phyloP scores from a whole-genome alignment of 306 rosid species.

The Prunus dulcis region DNA sequence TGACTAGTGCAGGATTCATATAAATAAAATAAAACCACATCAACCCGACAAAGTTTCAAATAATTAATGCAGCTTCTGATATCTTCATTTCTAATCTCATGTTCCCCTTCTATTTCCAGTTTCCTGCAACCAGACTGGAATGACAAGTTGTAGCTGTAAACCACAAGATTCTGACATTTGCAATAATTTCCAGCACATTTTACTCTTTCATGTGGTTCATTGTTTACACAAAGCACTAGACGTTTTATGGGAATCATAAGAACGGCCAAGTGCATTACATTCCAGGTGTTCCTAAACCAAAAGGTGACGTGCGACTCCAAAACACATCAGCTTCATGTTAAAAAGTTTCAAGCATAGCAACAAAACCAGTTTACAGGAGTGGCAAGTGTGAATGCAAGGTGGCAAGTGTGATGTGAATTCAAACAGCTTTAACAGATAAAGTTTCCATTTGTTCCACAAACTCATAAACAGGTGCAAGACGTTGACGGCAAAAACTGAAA shows the following conservation, averaged over 20 bases:
- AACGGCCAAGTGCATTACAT: background rate
- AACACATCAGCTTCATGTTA: background rate
- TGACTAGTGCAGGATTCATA: background rate
- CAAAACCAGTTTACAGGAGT: background rate
- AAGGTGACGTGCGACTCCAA: background rate
- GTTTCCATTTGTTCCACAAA: conserved; percentile 9
- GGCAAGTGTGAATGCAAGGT: background rate
- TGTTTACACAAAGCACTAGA: background rate
- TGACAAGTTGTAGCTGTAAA: background rate
- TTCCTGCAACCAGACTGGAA: background rate
- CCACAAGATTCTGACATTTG: background rate
- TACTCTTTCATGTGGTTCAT: background rate
- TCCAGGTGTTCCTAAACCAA: background rate
- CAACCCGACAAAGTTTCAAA: background rate
- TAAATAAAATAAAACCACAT: background rate
- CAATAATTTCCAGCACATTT: background rate
- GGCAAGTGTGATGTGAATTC: background rate
- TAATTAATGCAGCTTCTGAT: background rate
- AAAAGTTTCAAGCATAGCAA: background rate
- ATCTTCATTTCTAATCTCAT: background rate
- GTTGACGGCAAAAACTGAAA: background rate
- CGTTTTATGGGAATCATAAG: background rate
- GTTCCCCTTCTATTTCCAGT: background rate
- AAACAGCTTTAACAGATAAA: background rate
- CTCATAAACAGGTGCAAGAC: conserved; percentile 4